Evolutionary conservation across 225 moss, liverwort and hornwort species (phyloP), one percentile per base, ranked within the genome.

Genomic region (Polytrichum formosum): DNA sequence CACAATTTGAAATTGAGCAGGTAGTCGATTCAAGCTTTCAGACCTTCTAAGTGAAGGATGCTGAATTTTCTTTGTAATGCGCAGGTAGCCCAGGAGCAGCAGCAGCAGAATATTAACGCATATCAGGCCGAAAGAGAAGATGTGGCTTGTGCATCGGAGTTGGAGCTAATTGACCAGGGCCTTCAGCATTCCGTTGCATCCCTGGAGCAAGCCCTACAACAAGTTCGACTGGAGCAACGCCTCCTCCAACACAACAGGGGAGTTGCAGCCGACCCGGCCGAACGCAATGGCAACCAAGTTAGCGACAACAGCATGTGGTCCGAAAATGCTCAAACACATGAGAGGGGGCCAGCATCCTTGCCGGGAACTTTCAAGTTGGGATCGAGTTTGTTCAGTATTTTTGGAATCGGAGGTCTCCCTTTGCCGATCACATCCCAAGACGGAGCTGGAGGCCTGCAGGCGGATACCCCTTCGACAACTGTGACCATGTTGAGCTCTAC

Each of bases 171-270:
- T 59, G 94, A 94, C 77, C 92, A 92, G 35, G 92, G 87, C 13
- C 68, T 98, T 59, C 94, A 92, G 65, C 94, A 94, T 70, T 94
- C 94, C 4, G 91, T 92, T 20, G 94, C 92, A 19, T 94, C 92
- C 1, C 73, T 98, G 68, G 97, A 98, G 77, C 92, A 98, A 70
- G 97, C 97, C 6, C 68, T 98, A 62, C 92, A 94, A 56, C 94
- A 98, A 78, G 94, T 94, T 8, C 90, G 94, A 26, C 81, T 98
- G 22, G 94, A 98, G 78, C 92, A 98, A 67, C 94, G 81, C 26
- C 81, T 98, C 21, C 83, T 98, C 26, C 82, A 88, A 25, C 82
- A 77, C 22, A 85, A 82, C 69, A 74, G 86, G 59, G 46, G 46
- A 46, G 46, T 46, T 46, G 13, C 46, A 46, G 46, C 46, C 4